A percentile compares a stretch with the other conserved stretches of the same genome.
Conservation (phyloP, 176 grass and related monocot genomes). For the Chrysopogon serrulatus region DNA sequence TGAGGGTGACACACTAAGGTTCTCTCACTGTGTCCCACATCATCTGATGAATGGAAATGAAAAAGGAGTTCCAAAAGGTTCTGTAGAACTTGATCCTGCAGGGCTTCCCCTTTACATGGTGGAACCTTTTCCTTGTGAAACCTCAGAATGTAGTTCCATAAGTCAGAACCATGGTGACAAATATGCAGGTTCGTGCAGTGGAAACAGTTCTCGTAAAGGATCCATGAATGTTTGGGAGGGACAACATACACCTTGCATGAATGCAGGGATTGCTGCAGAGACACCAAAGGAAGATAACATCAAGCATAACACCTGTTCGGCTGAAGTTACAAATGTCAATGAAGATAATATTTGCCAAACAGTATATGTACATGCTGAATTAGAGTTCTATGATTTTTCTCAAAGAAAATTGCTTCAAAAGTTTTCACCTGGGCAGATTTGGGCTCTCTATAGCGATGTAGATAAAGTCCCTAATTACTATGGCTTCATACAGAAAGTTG, state of each 20-base stretch:
- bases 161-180: constrained; percentile 8
- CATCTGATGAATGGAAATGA: constrained; percentile 48
- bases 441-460: too few species aligned
- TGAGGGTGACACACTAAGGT: constrained; percentile 59
- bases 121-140: constrained; percentile 48
- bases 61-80: constrained; percentile 50
- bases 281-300: constrained; percentile 5
- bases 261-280: not conserved
- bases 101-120: constrained; percentile 53
- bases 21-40: constrained; percentile 66
- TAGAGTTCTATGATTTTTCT: constrained; percentile 53
- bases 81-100: constrained; percentile 72
- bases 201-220: not conserved
- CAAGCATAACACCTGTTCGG: not conserved
- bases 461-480: too few species aligned
- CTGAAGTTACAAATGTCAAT: constrained; percentile 19
- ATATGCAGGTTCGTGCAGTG: constrained; percentile 13
- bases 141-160: constrained; percentile 30
- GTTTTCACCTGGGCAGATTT: too few species aligned
- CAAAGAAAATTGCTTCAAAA: too few species aligned
- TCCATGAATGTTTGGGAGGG: not conserved
- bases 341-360: not conserved
- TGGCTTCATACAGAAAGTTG: too few species aligned
- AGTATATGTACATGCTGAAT: constrained; percentile 17
- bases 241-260: not conserved